phyloP scores from a whole-genome alignment of 2,329 filamentous ascomycete species.

The Fusarium sp. region DNA sequence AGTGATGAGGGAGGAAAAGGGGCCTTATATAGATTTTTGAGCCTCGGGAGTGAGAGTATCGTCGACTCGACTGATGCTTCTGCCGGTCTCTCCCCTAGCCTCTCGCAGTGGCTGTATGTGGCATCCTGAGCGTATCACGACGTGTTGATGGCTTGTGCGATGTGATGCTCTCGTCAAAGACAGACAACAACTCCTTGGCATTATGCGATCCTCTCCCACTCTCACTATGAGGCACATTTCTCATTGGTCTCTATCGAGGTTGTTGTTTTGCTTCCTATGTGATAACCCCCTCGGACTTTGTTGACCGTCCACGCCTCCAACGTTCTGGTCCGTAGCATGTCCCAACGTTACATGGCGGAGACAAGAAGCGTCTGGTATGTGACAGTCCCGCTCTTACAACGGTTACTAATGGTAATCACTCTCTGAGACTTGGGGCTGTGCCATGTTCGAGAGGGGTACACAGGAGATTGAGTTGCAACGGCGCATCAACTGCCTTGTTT shows the following conservation, averaged over 20 bases:
- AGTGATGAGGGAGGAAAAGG: neutral
- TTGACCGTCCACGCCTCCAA: neutral
- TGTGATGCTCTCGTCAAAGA: neutral
- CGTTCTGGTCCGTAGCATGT: neutral
- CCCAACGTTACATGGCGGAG: neutral
- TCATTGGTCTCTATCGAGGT: neutral
- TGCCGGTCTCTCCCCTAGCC: fast-evolving
- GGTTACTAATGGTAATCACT: neutral
- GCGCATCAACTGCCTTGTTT: neutral
- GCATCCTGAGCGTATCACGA: neutral
- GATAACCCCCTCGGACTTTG: neutral
- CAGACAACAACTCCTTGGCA: neutral
- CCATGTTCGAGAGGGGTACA: neutral
- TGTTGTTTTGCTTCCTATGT: neutral
- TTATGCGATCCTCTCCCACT: neutral
- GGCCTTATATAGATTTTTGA: slow-evolving; percentile 15
- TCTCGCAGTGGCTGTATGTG: fast-evolving
- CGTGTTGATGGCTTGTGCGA: neutral
- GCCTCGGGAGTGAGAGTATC: fast-evolving
- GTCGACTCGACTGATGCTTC: fast-evolving
- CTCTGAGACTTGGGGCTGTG: neutral
- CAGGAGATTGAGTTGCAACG: neutral
- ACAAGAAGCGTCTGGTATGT: slow-evolving; percentile 20
- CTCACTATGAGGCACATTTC: neutral
- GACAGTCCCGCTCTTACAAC: neutral